These are phyloP conservation scores for Hericium rajendrae DNA, from an alignment of 768 basidiomycete species.

Conservation along the genomic window DNA sequence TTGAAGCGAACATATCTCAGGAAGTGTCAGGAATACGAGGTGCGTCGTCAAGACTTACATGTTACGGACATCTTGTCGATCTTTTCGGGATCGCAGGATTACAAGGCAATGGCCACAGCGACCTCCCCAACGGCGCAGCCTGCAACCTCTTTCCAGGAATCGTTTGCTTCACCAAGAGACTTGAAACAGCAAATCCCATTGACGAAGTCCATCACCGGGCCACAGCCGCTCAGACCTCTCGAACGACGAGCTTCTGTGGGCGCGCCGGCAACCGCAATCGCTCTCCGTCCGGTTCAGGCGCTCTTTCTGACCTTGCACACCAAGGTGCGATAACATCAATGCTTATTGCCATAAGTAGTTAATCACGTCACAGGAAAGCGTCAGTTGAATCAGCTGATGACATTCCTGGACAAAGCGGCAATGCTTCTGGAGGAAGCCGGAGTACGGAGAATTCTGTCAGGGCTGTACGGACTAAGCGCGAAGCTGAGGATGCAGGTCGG, in stretches of 20 bases:
- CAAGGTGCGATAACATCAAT: conserved; percentile 41
- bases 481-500: conserved; percentile 84
- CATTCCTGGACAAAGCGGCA: conserved; percentile 72
- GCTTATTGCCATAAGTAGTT: not conserved
- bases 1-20: conserved; percentile 72
- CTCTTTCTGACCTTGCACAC: conserved; percentile 81
- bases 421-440: conserved; percentile 49
- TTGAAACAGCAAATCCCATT: conserved; percentile 36
- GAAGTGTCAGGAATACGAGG: conserved; percentile 86
- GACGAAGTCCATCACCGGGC: conserved; percentile 50
- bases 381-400: conserved; percentile 79
- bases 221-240: conserved; percentile 66
- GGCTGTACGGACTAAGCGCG: conserved; percentile 75
- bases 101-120: conserved; percentile 42
- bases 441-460: conserved; percentile 58
- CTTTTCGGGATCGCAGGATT: conserved; percentile 38
- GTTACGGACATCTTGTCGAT: not conserved
- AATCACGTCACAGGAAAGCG: conserved; percentile 51
- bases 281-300: conserved; percentile 72
- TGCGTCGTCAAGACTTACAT: conserved; percentile 18
- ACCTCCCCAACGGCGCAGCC: conserved; percentile 25
- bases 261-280: conserved; percentile 47
- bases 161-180: conserved; percentile 28
- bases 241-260: conserved; percentile 66
- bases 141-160: conserved; percentile 17